Base-by-base conservation (phyloP, 2,329 filamentous ascomycete genomes). In the Cyphellophora attinorum region DNA sequence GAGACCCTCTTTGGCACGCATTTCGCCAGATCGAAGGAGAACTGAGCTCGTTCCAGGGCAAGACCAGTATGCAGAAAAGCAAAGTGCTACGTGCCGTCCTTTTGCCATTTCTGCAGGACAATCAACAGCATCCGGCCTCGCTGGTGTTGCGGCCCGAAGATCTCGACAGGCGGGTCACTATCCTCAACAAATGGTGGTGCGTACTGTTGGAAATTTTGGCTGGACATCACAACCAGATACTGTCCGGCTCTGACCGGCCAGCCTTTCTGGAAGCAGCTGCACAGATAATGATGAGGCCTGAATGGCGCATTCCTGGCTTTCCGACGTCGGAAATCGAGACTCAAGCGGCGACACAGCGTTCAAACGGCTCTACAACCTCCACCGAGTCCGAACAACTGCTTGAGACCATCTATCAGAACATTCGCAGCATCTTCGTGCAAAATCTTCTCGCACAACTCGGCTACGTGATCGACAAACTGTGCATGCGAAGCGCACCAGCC, bases 181-280 rank as follows among this genome's bases (percentile, higher is more conserved):
- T 93, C 31, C 62, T 94, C 38, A 85, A 91, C 55, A 88, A 84
- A 53, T 95, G 88, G 88, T 95, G 88, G 88, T 79, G 70, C 28
- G 79, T 75, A 2, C 64, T 94, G 25, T 61, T 94, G 37, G 85
- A 91, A 40, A 76, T 93, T 65, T 71, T 94, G 15, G 79, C 86
- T 45, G 81, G 81, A 19, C 72, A 74, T 41, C 74, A 79, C 52
- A 79, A 79, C 37, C 81, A 85, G 49, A 79, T 81, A 3, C 78
- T 94, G 11, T 78, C 85, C 2, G 84, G 84, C 8, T 79, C 85
- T n/a, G 88, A 94, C 51, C 71, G 85, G 19, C 84, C 85, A 1
- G 72, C 77, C 3, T 75, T 93, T 28, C 70, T 93, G 19, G 86
- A 94, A 52, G 81, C 77, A 4, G 71, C 83, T 14, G 77, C 80